A percentile compares a stretch with the other conserved stretches of the same genome.
These are phyloP conservation scores for Zea mays DNA, from an alignment of 176 grass and related monocot species.

Conservation along the genomic window DNA sequence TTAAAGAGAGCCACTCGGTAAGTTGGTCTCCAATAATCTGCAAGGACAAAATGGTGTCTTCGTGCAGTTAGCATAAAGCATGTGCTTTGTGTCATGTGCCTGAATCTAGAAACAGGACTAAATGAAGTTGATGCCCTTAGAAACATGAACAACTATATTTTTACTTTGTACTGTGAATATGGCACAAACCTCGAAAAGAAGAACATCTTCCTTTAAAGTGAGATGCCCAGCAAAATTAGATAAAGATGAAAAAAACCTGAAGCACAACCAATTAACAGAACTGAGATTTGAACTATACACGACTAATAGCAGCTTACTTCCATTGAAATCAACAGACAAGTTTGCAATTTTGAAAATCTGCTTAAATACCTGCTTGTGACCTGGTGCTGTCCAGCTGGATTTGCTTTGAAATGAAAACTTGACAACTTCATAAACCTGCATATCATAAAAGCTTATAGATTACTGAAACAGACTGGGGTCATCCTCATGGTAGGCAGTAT, in stretches of 20 bases:
- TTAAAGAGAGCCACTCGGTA: constrained; percentile 50
- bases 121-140: neutral
- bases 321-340: constrained; percentile 22
- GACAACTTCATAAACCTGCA: constrained; percentile 65
- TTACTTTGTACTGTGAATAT: constrained; percentile 12
- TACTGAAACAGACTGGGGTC: constrained; percentile 15
- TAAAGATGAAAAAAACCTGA: constrained; percentile 53
- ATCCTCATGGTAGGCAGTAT: neutral
- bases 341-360: constrained; percentile 2
- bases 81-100: neutral
- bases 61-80: neutral
- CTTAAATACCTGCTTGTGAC: constrained; percentile 45
- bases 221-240: constrained; percentile 40
- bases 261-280: constrained; percentile 26
- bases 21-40: constrained; percentile 61
- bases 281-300: neutral
- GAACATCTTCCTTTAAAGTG: constrained; percentile 34
- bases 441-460: constrained; percentile 5
- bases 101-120: neutral
- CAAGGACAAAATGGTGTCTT: constrained; percentile 12
- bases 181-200: constrained; percentile 58
- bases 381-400: constrained; percentile 38
- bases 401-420: constrained; percentile 41
- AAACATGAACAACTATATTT: neutral
- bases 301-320: neutral